Base-by-base conservation (phyloP, 164 flowering plant species). In the Piper longum region DNA sequence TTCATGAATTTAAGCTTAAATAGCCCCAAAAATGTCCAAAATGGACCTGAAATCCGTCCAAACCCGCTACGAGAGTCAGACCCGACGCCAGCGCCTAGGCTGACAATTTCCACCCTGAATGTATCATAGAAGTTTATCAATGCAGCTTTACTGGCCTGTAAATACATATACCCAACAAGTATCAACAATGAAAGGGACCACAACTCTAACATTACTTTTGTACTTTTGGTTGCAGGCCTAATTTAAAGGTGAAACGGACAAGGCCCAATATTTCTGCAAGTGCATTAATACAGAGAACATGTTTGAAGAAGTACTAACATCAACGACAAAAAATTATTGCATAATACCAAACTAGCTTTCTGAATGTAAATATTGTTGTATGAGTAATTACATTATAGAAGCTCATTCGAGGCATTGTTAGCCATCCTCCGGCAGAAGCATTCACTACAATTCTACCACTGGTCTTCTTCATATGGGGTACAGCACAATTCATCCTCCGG, bases 401-500 rank as follows among this genome's bases (percentile, higher is more conserved):
- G 69, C 75, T 71, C 72, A 65, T 64, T 62, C 80, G 64, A 4
- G 84, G 84, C 13, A 42, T 0, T 1, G 83, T 71, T 45, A 78
- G 41, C 84, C 81, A 78, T 64, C 71, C 69, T 14, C 71, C 73
- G 2, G 63, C 16, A 0, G 87, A 83, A 18, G 84, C 60, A 16
- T 70, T 62, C 26, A 65, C 85, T 0, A 75, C 61, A 62, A 81
- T 79, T 72, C 77, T 85, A 3, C 90, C 87, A 62, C 59, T 65
- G 73, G 67, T 79, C 16, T 72, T 63, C 63, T 69, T 70, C 6
- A 85, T 80, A 63, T 80, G 76, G n/a, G 85, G 84, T 59, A 72
- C 26, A 12, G 88, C 85, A 57, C 64, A 76, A 43, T 77, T 76
- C 1, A 77, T 76, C 13, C 80, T 67, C 43, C 86, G 85, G 84